Evolutionary conservation across 352 stramenopile genomes (phyloP).

Genomic region (Globisporangium paroecandrum): DNA sequence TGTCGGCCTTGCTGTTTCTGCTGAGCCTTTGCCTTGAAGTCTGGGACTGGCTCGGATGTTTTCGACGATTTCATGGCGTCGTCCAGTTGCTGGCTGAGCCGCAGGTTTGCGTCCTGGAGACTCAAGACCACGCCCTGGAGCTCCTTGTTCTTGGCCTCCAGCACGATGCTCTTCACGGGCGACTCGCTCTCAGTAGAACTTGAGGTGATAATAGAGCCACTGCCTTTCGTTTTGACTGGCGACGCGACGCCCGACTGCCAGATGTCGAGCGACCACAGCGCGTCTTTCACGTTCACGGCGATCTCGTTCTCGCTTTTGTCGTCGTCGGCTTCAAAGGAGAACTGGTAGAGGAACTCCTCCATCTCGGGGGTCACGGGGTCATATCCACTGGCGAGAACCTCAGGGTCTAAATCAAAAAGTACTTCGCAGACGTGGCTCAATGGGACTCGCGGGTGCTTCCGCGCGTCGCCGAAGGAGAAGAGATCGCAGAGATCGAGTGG

Average conservation of each 20-base stretch:
- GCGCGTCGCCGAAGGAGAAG: slow-evolving; percentile 45
- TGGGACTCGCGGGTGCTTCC: slow-evolving; percentile 33
- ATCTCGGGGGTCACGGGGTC: slow-evolving; percentile 55
- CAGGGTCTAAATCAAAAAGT: slow-evolving; percentile 48
- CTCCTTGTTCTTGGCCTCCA: slow-evolving; percentile 47
- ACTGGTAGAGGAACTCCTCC: slow-evolving; percentile 53
- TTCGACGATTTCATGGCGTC: slow-evolving; percentile 7
- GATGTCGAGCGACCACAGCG: slow-evolving; percentile 52
- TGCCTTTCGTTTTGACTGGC: background rate
- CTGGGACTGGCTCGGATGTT: background rate
- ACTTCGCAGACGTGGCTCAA: slow-evolving; percentile 54
- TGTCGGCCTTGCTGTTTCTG: too few relatives aligned
- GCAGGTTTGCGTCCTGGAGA: slow-evolving; percentile 40
- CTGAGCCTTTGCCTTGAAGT: too few relatives aligned
- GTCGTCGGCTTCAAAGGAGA: slow-evolving; percentile 31
- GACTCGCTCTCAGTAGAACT: background rate
- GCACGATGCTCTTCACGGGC: slow-evolving; percentile 15
- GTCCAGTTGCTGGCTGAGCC: slow-evolving; percentile 37
- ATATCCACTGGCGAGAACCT: slow-evolving; percentile 4
- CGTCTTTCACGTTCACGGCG: slow-evolving; percentile 52
- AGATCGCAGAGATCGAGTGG: slow-evolving; percentile 53
- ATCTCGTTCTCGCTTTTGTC: slow-evolving; percentile 19
- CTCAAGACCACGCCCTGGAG: slow-evolving; percentile 36
- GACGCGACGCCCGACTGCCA: slow-evolving; percentile 27
- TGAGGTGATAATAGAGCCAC: background rate